A percentile compares a stretch with the other conserved stretches of the same genome.
Evolutionary conservation across 2,329 filamentous ascomycete species (phyloP).

Genomic region (Xylaria sp.): DNA sequence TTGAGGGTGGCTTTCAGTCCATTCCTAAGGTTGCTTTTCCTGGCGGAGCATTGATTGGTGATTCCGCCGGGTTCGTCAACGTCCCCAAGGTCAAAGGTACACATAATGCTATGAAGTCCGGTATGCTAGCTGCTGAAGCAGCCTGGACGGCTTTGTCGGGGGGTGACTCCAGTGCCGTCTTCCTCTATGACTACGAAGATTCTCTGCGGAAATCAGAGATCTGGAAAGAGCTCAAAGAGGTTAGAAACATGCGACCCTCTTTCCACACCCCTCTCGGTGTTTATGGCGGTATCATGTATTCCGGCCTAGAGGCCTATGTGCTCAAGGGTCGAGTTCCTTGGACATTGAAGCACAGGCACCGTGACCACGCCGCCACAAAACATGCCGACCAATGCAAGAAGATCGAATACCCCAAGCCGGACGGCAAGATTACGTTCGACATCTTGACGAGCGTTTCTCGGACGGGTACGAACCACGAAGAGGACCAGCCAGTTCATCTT

Average conservation of each 20-base stretch:
- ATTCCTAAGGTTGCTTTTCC: constrained; percentile 98
- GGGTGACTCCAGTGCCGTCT: constrained; percentile 71
- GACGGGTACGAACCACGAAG: constrained; percentile 97
- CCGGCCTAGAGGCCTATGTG: constrained; percentile 87
- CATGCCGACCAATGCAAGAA: constrained; percentile 78
- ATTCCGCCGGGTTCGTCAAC: constrained; percentile 95
- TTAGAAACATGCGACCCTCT: constrained; percentile 96
- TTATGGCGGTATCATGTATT: constrained; percentile 90
- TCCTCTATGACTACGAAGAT: constrained; percentile 94
- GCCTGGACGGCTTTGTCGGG: constrained; percentile 75
- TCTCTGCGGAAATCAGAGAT: constrained; percentile 83
- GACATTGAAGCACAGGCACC: constrained; percentile 84
- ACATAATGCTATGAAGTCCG: constrained; percentile 96
- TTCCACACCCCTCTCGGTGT: constrained; percentile 89
- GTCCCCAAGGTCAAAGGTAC: constrained; percentile 99
- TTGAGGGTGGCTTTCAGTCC: constrained; percentile 95
- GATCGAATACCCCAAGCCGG: constrained; percentile 96
- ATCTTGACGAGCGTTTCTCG: constrained; percentile 94
- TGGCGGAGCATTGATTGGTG: constrained; percentile 91
- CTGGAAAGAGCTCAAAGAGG: constrained; percentile 92
- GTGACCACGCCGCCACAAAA: constrained; percentile 81
- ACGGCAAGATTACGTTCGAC: constrained; percentile 93
- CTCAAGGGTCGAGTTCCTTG: constrained; percentile 86
- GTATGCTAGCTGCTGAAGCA: constrained; percentile 94
- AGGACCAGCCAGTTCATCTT: constrained; percentile 95